Evolutionary conservation across 441 rosid species (phyloP).

Genomic region (Eugenia klotzschiana): DNA sequence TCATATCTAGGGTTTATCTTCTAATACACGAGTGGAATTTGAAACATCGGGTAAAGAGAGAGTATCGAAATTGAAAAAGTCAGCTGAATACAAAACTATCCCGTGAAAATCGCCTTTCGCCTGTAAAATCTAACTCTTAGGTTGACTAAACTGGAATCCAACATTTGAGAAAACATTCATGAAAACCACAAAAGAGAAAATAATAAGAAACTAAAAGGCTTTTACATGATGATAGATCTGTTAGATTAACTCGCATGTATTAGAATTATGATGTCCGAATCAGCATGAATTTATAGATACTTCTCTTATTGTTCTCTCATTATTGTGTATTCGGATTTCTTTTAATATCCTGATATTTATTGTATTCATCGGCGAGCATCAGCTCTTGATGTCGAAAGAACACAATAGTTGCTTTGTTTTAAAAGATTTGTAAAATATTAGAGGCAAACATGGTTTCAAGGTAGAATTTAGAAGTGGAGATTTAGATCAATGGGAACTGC

Average conservation of each 20-base stretch:
- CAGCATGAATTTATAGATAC: background rate
- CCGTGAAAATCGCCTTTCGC: too few species aligned
- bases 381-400: background rate
- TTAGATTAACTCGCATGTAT: background rate
- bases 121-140: too few species aligned
- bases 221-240: too few species aligned
- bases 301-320: background rate
- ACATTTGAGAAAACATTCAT: too few species aligned
- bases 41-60: background rate
- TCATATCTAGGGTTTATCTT: background rate
- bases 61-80: background rate
- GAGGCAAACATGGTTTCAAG: too few species aligned
- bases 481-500: too few species aligned
- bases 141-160: too few species aligned
- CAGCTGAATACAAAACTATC: too few species aligned
- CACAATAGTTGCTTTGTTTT: background rate
- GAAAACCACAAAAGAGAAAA: too few species aligned
- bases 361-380: rapidly evolving
- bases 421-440: background rate
- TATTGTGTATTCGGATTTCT: background rate
- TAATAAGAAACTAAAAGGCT: too few species aligned
- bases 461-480: too few species aligned
- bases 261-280: background rate
- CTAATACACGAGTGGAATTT: background rate
- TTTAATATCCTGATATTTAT: background rate